Evolutionary conservation across 129 eudicot species (phyloP).

Genomic region (Flaveria linearis): DNA sequence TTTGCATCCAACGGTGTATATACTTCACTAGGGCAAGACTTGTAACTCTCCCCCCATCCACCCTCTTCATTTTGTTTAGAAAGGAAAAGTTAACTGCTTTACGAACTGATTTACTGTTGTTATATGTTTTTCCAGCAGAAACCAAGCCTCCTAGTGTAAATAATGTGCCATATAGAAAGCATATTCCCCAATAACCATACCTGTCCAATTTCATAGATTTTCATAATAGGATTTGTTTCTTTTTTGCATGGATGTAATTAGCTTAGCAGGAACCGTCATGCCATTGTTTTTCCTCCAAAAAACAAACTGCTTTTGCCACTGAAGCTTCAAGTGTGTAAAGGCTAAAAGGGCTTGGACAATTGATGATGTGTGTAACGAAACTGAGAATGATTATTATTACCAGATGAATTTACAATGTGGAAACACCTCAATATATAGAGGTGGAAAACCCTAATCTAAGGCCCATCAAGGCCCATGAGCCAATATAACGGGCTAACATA

Average conservation of each 20-base stretch:
- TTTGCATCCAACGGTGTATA: slow-evolving; percentile 34
- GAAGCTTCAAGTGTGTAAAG: slow-evolving; percentile 46
- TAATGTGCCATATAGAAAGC: slow-evolving; percentile 55
- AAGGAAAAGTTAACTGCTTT: slow-evolving; percentile 46
- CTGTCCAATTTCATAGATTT: slow-evolving; percentile 30
- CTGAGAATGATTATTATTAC: no score
- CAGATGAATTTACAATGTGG: no score
- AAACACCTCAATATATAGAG: no score
- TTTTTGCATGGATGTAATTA: neutral
- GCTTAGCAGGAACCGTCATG: slow-evolving; percentile 53
- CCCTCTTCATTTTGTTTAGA: slow-evolving; percentile 52
- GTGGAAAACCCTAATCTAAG: no score
- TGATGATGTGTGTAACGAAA: slow-evolving; percentile 55
- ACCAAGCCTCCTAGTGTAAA: slow-evolving; percentile 48
- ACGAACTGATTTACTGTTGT: slow-evolving; percentile 40
- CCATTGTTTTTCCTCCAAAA: slow-evolving; percentile 34
- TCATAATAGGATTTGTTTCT: neutral
- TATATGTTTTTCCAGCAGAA: slow-evolving; percentile 49
- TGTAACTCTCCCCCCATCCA: slow-evolving; percentile 69
- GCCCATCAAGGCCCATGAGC: no score
- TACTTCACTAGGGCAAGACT: slow-evolving; percentile 62
- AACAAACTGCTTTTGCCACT: slow-evolving; percentile 39
- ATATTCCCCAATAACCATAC: slow-evolving; percentile 70
- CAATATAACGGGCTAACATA: no score
- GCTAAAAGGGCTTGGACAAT: slow-evolving; percentile 50